These are phyloP conservation scores for Candida coleopterorum DNA, from an alignment of 805 yeast species.

Conservation along the genomic window DNA sequence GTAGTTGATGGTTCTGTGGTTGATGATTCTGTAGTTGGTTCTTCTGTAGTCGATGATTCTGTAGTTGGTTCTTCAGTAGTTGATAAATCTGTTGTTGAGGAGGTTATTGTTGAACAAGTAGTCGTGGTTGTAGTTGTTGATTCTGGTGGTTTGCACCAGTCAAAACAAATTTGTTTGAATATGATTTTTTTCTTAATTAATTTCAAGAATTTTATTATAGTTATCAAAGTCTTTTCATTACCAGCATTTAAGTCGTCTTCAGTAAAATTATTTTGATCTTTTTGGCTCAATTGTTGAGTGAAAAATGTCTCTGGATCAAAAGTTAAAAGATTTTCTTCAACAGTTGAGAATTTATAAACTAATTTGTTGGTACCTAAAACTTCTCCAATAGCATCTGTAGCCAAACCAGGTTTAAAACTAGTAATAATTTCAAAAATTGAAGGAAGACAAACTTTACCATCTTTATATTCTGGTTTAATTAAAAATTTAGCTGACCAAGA, in stretches of 20 bases:
- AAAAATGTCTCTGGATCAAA: neutral
- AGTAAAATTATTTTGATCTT: constrained; percentile 3
- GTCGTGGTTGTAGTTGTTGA: constrained; percentile 1
- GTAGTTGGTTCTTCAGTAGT: constrained; percentile 3
- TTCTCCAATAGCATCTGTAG: constrained; percentile 1
- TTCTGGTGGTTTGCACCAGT: neutral
- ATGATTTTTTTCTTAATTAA: constrained; percentile 5
- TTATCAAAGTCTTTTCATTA: neutral
- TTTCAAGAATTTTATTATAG: neutral
- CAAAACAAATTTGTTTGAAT: constrained; percentile 6
- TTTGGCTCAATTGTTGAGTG: constrained; percentile 1
- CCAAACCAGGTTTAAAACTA: constrained; percentile 11
- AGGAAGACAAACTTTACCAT: constrained; percentile 22
- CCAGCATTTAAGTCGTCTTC: neutral
- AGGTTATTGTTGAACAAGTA: constrained; percentile 1
- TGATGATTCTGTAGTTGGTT: too few relatives aligned
- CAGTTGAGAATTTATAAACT: constrained; percentile 3
- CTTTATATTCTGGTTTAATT: constrained; percentile 14
- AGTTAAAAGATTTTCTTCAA: neutral
- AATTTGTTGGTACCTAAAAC: constrained; percentile 2
- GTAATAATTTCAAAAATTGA: constrained; percentile 16
- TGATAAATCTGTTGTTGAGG: neutral
- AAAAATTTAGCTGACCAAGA: constrained; percentile 20
- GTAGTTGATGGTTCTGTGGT: constrained; percentile 4
- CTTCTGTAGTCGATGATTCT: neutral